Percentiles rank a stretch among this genome's conserved stretches.
Conservation (phyloP, 1,284 basidiomycete genomes). For the Ganoderma lucidum region DNA sequence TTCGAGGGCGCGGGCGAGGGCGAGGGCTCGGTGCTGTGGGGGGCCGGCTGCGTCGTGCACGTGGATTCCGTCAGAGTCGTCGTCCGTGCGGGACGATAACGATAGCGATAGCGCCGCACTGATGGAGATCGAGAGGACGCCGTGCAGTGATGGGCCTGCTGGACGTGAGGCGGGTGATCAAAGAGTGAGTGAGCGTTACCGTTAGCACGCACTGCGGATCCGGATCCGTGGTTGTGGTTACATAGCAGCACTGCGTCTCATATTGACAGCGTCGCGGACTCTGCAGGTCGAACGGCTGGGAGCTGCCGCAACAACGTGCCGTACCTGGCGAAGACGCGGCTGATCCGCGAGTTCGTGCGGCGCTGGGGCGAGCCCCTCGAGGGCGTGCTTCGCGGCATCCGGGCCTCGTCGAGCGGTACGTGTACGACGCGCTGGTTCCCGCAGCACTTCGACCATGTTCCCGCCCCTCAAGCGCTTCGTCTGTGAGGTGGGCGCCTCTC, state of each 20-base stretch:
- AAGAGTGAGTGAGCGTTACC: slow-evolving; percentile 36
- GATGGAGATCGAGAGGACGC: too few species aligned
- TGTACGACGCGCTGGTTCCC: slow-evolving; percentile 34
- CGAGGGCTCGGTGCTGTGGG: too few species aligned
- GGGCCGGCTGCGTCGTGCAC: too few species aligned
- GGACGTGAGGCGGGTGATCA: slow-evolving; percentile 34
- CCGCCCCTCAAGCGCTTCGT: slow-evolving; percentile 40
- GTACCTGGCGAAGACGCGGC: slow-evolving; percentile 54
- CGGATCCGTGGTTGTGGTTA: too few species aligned
- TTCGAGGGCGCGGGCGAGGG: slow-evolving; percentile 10
- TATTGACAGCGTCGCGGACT: not conserved
- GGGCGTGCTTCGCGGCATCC: slow-evolving; percentile 49
- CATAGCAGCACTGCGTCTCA: too few species aligned
- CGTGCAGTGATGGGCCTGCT: slow-evolving; percentile 22
- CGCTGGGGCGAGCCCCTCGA: slow-evolving; percentile 53
- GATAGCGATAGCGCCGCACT: too few species aligned
- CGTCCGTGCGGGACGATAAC: too few species aligned
- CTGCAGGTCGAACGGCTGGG: slow-evolving; percentile 56
- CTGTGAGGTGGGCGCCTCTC: too few species aligned
- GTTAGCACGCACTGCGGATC: too few species aligned
- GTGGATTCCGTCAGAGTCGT: too few species aligned
- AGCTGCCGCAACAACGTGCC: slow-evolving; percentile 59
- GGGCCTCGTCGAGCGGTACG: slow-evolving; percentile 32
- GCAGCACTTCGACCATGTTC: slow-evolving; percentile 46
- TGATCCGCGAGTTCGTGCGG: slow-evolving; percentile 49